A percentile compares a stretch with the other conserved stretches of the same genome.
phyloP scores from a whole-genome alignment of 345 rosid genomes.

The Erysimum cheiranthoides region DNA sequence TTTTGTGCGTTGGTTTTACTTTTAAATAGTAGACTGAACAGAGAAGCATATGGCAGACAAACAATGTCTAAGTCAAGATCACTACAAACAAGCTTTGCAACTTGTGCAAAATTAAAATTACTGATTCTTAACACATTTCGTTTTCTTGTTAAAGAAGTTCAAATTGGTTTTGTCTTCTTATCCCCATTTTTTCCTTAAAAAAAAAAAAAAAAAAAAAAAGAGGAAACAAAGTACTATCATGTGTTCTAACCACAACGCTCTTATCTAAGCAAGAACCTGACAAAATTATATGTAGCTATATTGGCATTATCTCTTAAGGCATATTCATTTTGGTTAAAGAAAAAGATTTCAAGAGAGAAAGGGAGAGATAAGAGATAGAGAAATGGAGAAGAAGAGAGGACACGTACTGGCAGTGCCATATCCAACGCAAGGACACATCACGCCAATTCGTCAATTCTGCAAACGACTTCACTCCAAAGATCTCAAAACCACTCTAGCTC shows the following conservation, averaged over 20 bases:
- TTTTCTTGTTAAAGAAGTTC: not conserved
- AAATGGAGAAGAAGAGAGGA: slow-evolving; percentile 37
- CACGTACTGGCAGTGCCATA: slow-evolving; percentile 49
- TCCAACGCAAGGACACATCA: slow-evolving; percentile 61
- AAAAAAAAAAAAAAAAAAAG: not conserved
- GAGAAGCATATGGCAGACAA: not conserved
- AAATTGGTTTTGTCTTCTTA: slow-evolving; percentile 23
- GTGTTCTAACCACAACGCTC: slow-evolving; percentile 17
- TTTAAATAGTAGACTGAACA: not conserved
- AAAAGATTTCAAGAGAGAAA: slow-evolving; percentile 6
- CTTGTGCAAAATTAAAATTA: not conserved
- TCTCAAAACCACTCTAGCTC: slow-evolving; percentile 49
- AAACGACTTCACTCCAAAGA: slow-evolving; percentile 62
- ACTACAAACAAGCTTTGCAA: not conserved
- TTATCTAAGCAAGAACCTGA: slow-evolving; percentile 24
- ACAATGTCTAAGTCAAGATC: not conserved
- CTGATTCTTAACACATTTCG: not conserved
- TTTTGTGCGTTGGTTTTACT: not conserved
- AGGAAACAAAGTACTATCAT: not conserved
- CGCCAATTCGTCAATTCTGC: slow-evolving; percentile 60
- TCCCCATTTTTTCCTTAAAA: not conserved
- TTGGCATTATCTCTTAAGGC: not conserved
- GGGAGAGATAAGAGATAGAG: not conserved
- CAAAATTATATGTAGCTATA: not conserved
- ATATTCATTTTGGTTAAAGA: slow-evolving; percentile 5